phyloP scores from a whole-genome alignment of 768 basidiomycete genomes.

The Suillus plorans region DNA sequence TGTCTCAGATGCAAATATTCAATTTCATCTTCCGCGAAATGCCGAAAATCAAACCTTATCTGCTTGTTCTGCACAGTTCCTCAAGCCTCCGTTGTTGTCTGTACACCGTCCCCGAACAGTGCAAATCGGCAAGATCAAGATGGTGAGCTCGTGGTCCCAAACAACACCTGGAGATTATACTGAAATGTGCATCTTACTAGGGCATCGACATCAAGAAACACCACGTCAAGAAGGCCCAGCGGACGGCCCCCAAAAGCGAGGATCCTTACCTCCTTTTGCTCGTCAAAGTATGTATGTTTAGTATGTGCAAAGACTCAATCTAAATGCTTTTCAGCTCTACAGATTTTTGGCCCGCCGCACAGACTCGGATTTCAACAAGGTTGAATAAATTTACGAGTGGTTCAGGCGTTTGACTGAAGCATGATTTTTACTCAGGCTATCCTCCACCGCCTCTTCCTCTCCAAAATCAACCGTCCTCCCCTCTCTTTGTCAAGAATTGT shows the following conservation, averaged over 20 bases:
- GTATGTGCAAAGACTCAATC: constrained; percentile 9
- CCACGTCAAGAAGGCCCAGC: constrained; percentile 98
- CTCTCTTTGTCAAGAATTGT: constrained; percentile 91
- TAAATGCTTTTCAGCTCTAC: constrained; percentile 68
- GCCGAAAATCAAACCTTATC: constrained; percentile 34
- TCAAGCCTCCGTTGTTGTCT: constrained; percentile 49
- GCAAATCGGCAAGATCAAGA: constrained; percentile 66
- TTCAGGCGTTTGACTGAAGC: constrained; percentile 19
- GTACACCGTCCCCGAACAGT: constrained; percentile 48
- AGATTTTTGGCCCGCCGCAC: constrained; percentile 98
- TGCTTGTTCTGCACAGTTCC: constrained; percentile 59
- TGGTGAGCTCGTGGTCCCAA: constrained; percentile 67
- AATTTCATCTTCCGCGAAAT: constrained; percentile 27
- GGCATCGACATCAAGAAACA: constrained; percentile 95
- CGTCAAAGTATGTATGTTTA: constrained; percentile 73
- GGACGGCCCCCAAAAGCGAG: constrained; percentile 96
- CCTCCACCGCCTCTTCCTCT: constrained; percentile 95
- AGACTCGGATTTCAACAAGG: constrained; percentile 95
- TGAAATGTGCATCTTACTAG: constrained; percentile 38
- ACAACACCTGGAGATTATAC: constrained; percentile 22
- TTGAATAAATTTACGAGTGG: constrained; percentile 25
- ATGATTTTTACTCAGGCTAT: constrained; percentile 56
- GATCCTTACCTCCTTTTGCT: constrained; percentile 98
- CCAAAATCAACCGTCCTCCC: constrained; percentile 96
- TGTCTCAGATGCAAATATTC: constrained; percentile 23